Percentiles rank a stretch among this genome's conserved stretches.
Conservation (phyloP, 2,329 filamentous ascomycete genomes). For the Neofusicoccum umdonicola region DNA sequence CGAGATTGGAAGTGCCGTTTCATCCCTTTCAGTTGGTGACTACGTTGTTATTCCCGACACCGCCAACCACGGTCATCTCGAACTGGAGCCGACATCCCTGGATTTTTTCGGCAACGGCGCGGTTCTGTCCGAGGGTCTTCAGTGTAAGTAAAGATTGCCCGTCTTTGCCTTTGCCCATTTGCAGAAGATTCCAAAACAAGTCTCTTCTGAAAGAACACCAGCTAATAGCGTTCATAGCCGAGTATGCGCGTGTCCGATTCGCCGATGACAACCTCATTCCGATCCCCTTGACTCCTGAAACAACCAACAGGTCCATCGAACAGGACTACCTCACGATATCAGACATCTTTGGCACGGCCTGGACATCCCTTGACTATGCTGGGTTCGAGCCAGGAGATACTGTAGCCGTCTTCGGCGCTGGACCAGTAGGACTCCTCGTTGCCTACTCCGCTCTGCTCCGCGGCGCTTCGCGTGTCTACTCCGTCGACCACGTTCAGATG, state of each 20-base stretch:
- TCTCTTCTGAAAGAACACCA: too few relatives aligned
- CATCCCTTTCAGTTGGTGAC: slow-evolving; percentile 15
- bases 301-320: not conserved
- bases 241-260: slow-evolving; percentile 18
- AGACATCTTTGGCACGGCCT: slow-evolving; percentile 43
- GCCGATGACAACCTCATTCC: slow-evolving; percentile 15
- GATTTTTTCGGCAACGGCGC: not conserved
- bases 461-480: slow-evolving; percentile 22
- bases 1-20: slow-evolving; percentile 17
- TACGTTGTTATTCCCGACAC: slow-evolving; percentile 19
- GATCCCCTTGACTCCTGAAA: not conserved
- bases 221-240: not conserved
- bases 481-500: slow-evolving; percentile 19
- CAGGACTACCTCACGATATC: slow-evolving; percentile 28
- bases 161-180: too few relatives aligned
- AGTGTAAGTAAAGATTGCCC: too few relatives aligned
- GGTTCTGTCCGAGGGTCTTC: too few relatives aligned
- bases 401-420: slow-evolving; percentile 23
- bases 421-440: slow-evolving; percentile 21
- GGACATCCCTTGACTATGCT: slow-evolving; percentile 30
- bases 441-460: slow-evolving; percentile 22
- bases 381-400: slow-evolving; percentile 27
- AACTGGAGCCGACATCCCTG: not conserved
- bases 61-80: slow-evolving; percentile 7
- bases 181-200: not conserved